Conservation (phyloP, 805 yeast genomes). For the Hanseniaspora lindneri region DNA sequence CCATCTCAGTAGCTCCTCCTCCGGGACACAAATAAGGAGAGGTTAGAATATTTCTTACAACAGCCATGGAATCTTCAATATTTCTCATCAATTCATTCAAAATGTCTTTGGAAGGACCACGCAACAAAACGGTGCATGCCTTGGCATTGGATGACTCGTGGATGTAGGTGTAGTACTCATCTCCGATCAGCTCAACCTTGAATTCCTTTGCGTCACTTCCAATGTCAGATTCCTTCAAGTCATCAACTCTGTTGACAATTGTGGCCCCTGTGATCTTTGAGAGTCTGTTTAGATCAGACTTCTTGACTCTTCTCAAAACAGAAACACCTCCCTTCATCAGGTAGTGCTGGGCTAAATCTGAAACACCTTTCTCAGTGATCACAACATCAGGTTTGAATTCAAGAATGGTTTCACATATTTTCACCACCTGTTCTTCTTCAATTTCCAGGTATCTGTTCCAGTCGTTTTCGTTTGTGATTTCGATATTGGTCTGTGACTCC, state of each 20-base stretch:
- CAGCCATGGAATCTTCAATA: constrained; percentile 97
- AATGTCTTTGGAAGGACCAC: constrained; percentile 96
- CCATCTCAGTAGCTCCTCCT: constrained; percentile 99
- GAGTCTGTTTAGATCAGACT: constrained; percentile 90
- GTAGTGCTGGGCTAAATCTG: constrained; percentile 95
- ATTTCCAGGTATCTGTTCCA: constrained; percentile 92
- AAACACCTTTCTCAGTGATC: constrained; percentile 95
- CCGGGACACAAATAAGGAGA: constrained; percentile 96
- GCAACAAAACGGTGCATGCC: constrained; percentile 83
- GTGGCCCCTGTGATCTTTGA: constrained; percentile 97
- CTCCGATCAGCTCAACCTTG: constrained; percentile 91
- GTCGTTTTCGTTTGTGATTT: constrained; percentile 89
- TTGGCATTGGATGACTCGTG: constrained; percentile 71
- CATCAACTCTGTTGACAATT: constrained; percentile 90
- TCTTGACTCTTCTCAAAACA: constrained; percentile 85
- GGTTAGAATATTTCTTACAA: constrained; percentile 83
- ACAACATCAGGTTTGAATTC: constrained; percentile 85
- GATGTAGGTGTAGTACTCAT: constrained; percentile 84
- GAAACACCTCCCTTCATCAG: constrained; percentile 85
- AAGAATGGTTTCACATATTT: constrained; percentile 73
- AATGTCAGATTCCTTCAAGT: constrained; percentile 76
- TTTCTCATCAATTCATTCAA: constrained; percentile 93
- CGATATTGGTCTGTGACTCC: constrained; percentile 95
- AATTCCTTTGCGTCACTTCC: constrained; percentile 85
- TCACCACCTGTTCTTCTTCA: constrained; percentile 92